Evolutionary conservation across 345 rosid genomes (phyloP).

Genomic region (Reutealis trisperma): DNA sequence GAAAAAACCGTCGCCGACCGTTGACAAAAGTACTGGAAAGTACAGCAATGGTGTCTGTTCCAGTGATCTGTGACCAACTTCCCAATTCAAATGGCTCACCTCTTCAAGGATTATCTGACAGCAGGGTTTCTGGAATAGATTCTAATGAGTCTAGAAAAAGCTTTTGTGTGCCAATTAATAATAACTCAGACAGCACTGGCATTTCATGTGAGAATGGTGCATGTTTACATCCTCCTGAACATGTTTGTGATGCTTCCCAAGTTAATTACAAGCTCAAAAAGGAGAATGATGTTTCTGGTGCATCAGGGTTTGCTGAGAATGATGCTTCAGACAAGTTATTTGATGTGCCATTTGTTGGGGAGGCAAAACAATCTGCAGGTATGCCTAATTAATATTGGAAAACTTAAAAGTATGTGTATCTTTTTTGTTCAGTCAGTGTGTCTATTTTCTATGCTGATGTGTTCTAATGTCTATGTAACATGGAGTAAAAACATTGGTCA

Average conservation of each 20-base stretch:
- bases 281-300: constrained; percentile 54
- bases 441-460: not conserved
- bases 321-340: constrained; percentile 56
- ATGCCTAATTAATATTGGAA: constrained; percentile 19
- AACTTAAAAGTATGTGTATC: not conserved
- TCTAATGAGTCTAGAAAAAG: constrained; percentile 61
- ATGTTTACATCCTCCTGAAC: constrained; percentile 45
- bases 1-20: constrained; percentile 77
- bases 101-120: constrained; percentile 53
- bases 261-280: constrained; percentile 44
- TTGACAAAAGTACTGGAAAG: constrained; percentile 90
- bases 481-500: not conserved
- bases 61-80: constrained; percentile 66
- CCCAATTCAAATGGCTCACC: constrained; percentile 48
- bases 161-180: constrained; percentile 44
- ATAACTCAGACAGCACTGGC: constrained; percentile 71
- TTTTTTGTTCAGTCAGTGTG: not conserved
- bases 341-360: constrained; percentile 83
- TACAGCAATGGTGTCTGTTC: constrained; percentile 77
- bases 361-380: constrained; percentile 70
- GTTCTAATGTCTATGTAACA: not conserved
- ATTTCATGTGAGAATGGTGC: constrained; percentile 53
- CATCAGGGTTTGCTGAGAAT: constrained; percentile 49
- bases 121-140: constrained; percentile 53
- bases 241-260: constrained; percentile 46